Percentiles rank a stretch among this genome's conserved stretches.
phyloP scores from a whole-genome alignment of 2,329 filamentous ascomycete species.

The Aspergillus flavus region DNA sequence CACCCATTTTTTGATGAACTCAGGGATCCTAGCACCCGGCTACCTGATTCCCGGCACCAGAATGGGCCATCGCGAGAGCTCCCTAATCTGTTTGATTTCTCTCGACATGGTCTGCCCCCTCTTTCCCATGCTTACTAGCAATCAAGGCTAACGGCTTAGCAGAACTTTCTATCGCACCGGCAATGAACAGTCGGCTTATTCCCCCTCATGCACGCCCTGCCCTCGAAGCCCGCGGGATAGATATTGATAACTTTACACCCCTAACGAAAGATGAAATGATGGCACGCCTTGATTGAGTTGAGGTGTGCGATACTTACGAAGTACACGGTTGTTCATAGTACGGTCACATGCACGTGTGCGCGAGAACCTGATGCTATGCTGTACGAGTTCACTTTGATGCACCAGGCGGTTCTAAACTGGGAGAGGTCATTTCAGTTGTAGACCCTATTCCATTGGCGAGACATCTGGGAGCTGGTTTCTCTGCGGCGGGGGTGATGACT shows the following conservation, averaged over 20 bases:
- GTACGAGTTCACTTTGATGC: conserved; percentile 34
- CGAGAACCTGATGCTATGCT: conserved; percentile 34
- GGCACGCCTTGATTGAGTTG: conserved; percentile 86
- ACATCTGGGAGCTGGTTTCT: conserved; percentile 29
- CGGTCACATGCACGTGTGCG: conserved; percentile 35
- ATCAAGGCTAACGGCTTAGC: conserved; percentile 16
- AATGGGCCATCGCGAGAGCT: conserved; percentile 79
- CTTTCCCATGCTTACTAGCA: background rate
- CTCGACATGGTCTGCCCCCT: conserved; percentile 75
- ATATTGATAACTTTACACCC: conserved; percentile 91
- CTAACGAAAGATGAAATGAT: conserved; percentile 96
- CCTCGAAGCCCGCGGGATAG: conserved; percentile 76
- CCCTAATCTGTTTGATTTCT: conserved; percentile 89
- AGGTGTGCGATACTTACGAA: conserved; percentile 37
- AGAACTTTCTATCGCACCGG: conserved; percentile 96
- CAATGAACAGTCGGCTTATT: conserved; percentile 84
- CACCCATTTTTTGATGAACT: conserved; percentile 99
- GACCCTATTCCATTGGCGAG: conserved; percentile 27
- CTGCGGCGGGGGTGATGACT: conserved; percentile 15
- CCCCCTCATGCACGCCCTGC: conserved; percentile 77
- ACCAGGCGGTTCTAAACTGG: conserved; percentile 34
- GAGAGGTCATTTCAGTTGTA: conserved; percentile 32
- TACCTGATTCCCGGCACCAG: conserved; percentile 92
- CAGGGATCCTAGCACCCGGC: conserved; percentile 82
- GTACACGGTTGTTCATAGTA: conserved; percentile 41